Percentiles rank a stretch among this genome's conserved stretches.
Conservation (phyloP, 2,329 filamentous ascomycete genomes). For the Curvularia lunata region DNA sequence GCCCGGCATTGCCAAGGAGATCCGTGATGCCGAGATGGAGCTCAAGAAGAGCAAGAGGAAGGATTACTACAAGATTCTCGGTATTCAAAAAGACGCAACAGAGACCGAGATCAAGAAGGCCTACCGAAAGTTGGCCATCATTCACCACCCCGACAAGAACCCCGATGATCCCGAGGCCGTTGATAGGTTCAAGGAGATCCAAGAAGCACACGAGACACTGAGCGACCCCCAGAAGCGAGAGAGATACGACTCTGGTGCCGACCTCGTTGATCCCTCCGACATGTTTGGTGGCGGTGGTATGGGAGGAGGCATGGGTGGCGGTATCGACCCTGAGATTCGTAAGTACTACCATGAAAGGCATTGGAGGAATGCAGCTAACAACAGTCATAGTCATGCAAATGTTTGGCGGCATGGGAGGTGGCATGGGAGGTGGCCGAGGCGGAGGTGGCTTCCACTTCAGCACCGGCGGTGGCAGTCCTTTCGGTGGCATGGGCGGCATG, state of each 20-base stretch:
- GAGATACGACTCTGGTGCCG: slow-evolving; percentile 89
- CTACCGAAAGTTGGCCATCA: slow-evolving; percentile 91
- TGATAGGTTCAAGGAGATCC: slow-evolving; percentile 95
- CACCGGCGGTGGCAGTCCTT: slow-evolving; percentile 49
- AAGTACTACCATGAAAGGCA: slow-evolving; percentile 15
- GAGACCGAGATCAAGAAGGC: slow-evolving; percentile 93
- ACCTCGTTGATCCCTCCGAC: slow-evolving; percentile 85
- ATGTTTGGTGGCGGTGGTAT: slow-evolving; percentile 70
- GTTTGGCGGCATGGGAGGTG: slow-evolving; percentile 57
- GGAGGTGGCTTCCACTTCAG: slow-evolving; percentile 56
- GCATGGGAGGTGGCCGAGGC: slow-evolving; percentile 53
- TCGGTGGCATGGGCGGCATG: slow-evolving; percentile 47
- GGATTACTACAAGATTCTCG: slow-evolving; percentile 98
- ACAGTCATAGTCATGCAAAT: slow-evolving; percentile 45
- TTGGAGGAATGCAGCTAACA: slow-evolving; percentile 8
- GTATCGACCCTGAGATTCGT: slow-evolving; percentile 49
- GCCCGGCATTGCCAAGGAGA: slow-evolving; percentile 78
- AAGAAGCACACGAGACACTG: slow-evolving; percentile 94
- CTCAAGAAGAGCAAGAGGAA: slow-evolving; percentile 97
- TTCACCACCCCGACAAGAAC: slow-evolving; percentile 98
- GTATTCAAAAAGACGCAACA: slow-evolving; percentile 81
- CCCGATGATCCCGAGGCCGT: slow-evolving; percentile 83
- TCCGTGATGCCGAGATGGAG: slow-evolving; percentile 89
- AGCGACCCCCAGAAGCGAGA: slow-evolving; percentile 94
- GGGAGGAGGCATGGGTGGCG: slow-evolving; percentile 51